Evolutionary conservation across 2,329 filamentous ascomycete species (phyloP).

Genomic region (Aureobasidium uvarum): DNA sequence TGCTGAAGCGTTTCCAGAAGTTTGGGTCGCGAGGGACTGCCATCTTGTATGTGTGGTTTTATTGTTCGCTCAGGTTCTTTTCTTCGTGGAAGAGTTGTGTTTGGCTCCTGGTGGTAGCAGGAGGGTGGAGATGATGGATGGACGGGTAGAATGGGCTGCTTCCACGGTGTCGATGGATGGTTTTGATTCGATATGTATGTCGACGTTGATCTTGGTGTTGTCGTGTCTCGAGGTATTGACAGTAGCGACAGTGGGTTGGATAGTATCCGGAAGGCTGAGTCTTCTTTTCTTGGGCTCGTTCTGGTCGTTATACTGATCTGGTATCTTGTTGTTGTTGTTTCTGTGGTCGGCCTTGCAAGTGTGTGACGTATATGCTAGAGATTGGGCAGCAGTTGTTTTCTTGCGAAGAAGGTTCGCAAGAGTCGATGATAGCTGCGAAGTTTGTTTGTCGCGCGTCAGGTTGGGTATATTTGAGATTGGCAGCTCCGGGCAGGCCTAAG

Average conservation of each 20-base stretch:
- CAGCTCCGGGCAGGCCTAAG: constrained; percentile 3
- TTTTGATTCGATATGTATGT: background rate
- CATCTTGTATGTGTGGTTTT: background rate
- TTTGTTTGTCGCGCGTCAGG: background rate
- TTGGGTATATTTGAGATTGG: background rate
- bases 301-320: background rate
- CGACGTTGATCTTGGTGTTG: background rate
- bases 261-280: background rate
- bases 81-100: background rate
- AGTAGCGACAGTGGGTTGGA: background rate
- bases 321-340: background rate
- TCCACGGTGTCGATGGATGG: background rate
- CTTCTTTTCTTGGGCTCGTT: background rate
- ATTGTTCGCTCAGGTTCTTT: background rate
- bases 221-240: background rate
- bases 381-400: background rate
- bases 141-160: no score
- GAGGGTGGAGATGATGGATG: no score
- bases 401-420: background rate
- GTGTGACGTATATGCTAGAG: background rate
- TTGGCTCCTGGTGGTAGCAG: background rate
- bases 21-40: constrained; percentile 46
- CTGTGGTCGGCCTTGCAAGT: background rate
- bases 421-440: background rate
- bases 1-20: constrained; percentile 61